These are phyloP conservation scores for Sporormia fimetaria DNA, from an alignment of 495 filamentous ascomycete genomes.

Conservation along the genomic window DNA sequence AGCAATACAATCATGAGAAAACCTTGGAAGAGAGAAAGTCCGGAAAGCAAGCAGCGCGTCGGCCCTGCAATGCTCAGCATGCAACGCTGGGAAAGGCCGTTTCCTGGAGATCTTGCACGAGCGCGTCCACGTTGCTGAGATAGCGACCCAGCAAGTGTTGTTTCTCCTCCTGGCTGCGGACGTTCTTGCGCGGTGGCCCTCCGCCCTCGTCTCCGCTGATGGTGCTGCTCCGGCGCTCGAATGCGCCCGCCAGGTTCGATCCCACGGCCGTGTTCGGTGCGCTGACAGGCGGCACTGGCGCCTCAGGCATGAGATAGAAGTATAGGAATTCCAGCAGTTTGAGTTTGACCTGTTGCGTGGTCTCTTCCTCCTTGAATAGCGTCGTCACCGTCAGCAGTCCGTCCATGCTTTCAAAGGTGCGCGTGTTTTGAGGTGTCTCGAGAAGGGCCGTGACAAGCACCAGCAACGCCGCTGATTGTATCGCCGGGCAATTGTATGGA, in stretches of 20 bases:
- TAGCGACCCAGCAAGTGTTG: constrained; percentile 69
- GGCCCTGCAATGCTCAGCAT: no score
- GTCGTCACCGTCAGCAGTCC: constrained; percentile 88
- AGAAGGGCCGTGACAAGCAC: constrained; percentile 82
- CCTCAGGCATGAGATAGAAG: constrained; percentile 95
- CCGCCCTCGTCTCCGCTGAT: constrained; percentile 31
- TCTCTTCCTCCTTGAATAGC: constrained; percentile 75
- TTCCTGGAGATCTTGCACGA: constrained; percentile 82
- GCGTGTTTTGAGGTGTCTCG: constrained; percentile 70
- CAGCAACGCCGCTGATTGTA: constrained; percentile 80
- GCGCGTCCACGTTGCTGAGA: constrained; percentile 78
- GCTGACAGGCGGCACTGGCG: constrained; percentile 39
- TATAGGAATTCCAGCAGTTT: constrained; percentile 92
- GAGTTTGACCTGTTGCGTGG: constrained; percentile 77
- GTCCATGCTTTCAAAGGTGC: constrained; percentile 86
- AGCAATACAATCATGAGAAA: no score
- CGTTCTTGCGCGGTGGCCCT: constrained; percentile 36
- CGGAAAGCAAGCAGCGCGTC: no score
- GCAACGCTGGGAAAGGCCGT: constrained; percentile 45
- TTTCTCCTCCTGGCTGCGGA: constrained; percentile 74
- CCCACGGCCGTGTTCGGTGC: constrained; percentile 30
- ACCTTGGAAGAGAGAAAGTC: no score
- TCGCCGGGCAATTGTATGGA: constrained; percentile 76
- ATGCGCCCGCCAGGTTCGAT: constrained; percentile 49
- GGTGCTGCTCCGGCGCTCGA: constrained; percentile 36